Conservation (phyloP, 768 basidiomycete species). For the Grammothele lineata region DNA sequence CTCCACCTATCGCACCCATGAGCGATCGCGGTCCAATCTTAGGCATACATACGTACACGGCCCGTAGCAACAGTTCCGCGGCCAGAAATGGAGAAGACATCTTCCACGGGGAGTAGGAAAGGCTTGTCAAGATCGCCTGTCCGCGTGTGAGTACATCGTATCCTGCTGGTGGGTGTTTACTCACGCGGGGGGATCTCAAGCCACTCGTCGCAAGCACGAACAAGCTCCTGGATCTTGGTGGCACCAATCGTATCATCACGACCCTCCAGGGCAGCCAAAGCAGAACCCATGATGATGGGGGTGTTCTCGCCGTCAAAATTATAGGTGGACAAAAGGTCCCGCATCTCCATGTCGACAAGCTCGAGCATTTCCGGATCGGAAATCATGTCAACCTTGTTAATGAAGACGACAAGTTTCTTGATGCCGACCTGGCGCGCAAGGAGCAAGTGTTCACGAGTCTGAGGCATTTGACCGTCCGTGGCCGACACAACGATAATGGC, state of each 20-base stretch:
- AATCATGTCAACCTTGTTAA: slow-evolving; percentile 98
- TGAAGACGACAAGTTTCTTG: slow-evolving; percentile 96
- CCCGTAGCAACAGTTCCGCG: slow-evolving; percentile 98
- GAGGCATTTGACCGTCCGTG: slow-evolving; percentile 99
- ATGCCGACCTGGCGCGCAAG: slow-evolving; percentile 98
- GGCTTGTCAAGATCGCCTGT: slow-evolving; percentile 95
- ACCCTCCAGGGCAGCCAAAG: slow-evolving; percentile 90
- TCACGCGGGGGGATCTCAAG: slow-evolving; percentile 87
- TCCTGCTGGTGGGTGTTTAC: slow-evolving; percentile 23
- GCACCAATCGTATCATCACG: slow-evolving; percentile 76
- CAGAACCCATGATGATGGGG: slow-evolving; percentile 97
- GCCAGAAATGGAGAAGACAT: slow-evolving; percentile 96
- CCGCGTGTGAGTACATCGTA: neutral
- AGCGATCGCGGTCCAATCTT: neutral
- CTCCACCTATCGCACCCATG: slow-evolving; percentile 58
- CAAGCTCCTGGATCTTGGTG: slow-evolving; percentile 75
- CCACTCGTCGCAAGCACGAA: slow-evolving; percentile 89
- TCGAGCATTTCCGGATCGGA: slow-evolving; percentile 98
- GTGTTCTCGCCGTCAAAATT: slow-evolving; percentile 97
- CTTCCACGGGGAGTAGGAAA: slow-evolving; percentile 94
- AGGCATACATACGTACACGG: slow-evolving; percentile 47
- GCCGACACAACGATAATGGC: slow-evolving; percentile 96
- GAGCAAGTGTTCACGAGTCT: slow-evolving; percentile 96
- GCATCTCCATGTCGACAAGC: slow-evolving; percentile 99
- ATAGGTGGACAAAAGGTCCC: slow-evolving; percentile 87